Evolutionary conservation across 1,284 basidiomycete species (phyloP).

Genomic region (Xanthoconium separans): DNA sequence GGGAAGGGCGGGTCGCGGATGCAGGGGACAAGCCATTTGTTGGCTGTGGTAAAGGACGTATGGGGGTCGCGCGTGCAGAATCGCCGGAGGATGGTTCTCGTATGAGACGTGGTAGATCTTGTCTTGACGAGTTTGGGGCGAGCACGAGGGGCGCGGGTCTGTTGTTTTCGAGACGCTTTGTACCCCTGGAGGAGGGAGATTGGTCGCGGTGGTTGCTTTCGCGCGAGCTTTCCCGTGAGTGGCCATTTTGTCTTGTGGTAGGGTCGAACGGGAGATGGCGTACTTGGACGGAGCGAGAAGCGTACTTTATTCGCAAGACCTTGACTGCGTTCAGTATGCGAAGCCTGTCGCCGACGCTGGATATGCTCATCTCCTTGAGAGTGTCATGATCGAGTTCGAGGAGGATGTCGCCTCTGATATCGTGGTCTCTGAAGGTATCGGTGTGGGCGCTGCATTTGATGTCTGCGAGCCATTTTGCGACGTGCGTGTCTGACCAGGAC

Average conservation of each 20-base stretch:
- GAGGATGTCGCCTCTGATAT: slow-evolving; percentile 86
- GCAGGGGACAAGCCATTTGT: slow-evolving; percentile 26
- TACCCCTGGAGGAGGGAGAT: slow-evolving; percentile 31
- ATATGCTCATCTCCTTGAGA: slow-evolving; percentile 86
- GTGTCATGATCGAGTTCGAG: slow-evolving; percentile 85
- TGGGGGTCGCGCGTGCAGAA: slow-evolving; percentile 39
- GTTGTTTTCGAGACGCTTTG: slow-evolving; percentile 48
- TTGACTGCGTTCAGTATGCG: slow-evolving; percentile 85
- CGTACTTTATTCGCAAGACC: slow-evolving; percentile 61
- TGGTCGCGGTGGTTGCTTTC: slow-evolving; percentile 21
- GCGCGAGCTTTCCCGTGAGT: slow-evolving; percentile 22
- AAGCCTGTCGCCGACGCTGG: slow-evolving; percentile 86
- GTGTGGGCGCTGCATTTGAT: slow-evolving; percentile 74
- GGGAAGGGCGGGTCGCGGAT: slow-evolving; percentile 45
- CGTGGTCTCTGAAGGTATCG: slow-evolving; percentile 73
- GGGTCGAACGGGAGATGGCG: slow-evolving; percentile 5
- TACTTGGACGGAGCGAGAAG: slow-evolving; percentile 26
- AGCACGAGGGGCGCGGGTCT: slow-evolving; percentile 69
- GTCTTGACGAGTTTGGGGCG: slow-evolving; percentile 44
- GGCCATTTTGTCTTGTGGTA: slow-evolving; percentile 8
- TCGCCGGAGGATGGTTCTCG: slow-evolving; percentile 58
- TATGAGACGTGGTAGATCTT: slow-evolving; percentile 65
- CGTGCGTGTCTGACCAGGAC: slow-evolving; percentile 68
- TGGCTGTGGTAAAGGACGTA: slow-evolving; percentile 49
- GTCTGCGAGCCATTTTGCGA: slow-evolving; percentile 69